Percentiles rank a stretch among this genome's conserved stretches.
These are phyloP conservation scores for Leishmania arabica DNA, from an alignment of 208 protist species.

Conservation along the genomic window DNA sequence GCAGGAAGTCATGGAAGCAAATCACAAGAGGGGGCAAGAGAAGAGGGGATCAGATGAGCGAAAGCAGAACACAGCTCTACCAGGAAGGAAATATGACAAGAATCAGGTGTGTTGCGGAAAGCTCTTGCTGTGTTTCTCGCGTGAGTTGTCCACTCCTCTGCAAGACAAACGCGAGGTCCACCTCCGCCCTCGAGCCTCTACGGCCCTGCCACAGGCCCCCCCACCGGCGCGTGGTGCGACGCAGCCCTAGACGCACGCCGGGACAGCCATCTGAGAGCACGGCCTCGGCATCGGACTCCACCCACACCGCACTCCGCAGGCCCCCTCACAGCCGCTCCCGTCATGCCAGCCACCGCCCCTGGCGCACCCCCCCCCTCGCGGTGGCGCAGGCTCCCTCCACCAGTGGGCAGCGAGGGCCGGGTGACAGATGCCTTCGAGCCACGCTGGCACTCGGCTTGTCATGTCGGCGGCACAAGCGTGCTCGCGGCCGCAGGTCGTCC, in stretches of 20 bases:
- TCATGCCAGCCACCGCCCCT: neutral
- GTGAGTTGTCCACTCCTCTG: too few species aligned
- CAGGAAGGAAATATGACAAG: too few species aligned
- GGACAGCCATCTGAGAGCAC: neutral
- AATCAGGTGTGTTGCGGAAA: too few species aligned
- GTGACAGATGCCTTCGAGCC: neutral
- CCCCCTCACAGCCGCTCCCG: neutral
- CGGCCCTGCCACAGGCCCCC: neutral
- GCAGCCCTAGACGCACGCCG: neutral
- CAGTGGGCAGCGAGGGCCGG: neutral
- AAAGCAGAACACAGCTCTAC: too few species aligned
- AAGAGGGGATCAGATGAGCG: too few species aligned
- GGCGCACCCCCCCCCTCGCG: neutral
- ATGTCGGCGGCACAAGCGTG: neutral
- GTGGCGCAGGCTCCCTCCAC: neutral
- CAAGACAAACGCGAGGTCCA: too few species aligned
- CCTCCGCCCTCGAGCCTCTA: neutral
- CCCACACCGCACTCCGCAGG: neutral
- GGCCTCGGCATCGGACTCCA: neutral
- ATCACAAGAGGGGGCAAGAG: too few species aligned
- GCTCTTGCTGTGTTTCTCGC: too few species aligned
- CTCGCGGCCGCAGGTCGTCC: neutral
- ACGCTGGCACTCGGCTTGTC: neutral
- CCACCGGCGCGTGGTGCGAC: too few species aligned
- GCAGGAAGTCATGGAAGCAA: too few species aligned